Evolutionary conservation across 2,329 filamentous ascomycete species (phyloP).

Genomic region (Ceratocystis colombiana): DNA sequence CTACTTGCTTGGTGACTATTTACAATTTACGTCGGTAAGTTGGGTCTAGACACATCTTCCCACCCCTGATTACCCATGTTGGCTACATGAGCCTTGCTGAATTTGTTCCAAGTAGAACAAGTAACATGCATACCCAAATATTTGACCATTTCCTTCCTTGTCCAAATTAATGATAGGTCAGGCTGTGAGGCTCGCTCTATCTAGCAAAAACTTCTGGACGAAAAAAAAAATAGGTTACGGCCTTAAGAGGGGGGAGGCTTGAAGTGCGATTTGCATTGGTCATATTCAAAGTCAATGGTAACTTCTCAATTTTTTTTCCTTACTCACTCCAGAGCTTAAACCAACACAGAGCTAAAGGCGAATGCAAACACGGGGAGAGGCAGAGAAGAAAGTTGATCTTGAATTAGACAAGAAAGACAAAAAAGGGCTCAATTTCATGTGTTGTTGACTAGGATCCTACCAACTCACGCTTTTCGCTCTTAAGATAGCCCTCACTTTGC

Average conservation of each 20-base stretch:
- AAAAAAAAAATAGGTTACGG: background rate
- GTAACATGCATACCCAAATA: background rate
- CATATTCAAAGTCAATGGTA: background rate
- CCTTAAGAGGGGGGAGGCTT: background rate
- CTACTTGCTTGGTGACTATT: background rate
- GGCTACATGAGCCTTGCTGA: slow-evolving; percentile 4
- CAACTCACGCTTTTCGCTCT: background rate
- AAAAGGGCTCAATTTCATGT: background rate
- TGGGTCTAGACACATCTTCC: background rate
- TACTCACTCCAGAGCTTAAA: background rate
- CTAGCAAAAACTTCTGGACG: background rate
- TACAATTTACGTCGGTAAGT: background rate
- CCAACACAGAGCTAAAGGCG: background rate
- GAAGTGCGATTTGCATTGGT: background rate
- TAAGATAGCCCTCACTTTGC: background rate
- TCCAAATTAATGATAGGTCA: background rate
- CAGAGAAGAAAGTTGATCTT: background rate
- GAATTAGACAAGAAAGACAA: background rate
- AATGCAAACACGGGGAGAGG: background rate
- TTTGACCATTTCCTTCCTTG: background rate
- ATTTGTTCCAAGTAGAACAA: slow-evolving; percentile 1
- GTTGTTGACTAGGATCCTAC: background rate
- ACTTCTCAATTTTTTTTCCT: background rate
- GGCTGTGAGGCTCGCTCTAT: background rate
- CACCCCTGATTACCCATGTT: background rate